These are phyloP conservation scores for Testicularia cyperi DNA, from an alignment of 1,284 basidiomycete genomes.

Conservation along the genomic window DNA sequence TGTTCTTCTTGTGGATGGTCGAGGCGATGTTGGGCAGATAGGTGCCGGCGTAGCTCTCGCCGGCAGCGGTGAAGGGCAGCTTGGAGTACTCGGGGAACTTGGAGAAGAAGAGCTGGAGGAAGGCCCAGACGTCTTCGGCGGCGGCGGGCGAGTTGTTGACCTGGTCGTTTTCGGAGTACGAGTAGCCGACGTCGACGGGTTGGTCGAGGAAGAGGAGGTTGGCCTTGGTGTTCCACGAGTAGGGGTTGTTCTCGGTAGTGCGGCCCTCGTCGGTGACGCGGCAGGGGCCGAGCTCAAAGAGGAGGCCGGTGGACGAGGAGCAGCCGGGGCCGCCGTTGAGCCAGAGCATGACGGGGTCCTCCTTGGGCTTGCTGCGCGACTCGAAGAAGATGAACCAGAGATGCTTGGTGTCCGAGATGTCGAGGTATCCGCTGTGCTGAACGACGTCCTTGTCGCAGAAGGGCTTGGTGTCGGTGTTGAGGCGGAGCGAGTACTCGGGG, in stretches of 20 bases:
- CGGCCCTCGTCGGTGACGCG: conserved; percentile 70
- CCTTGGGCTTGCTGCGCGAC: conserved; percentile 70
- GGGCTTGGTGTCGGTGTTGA: conserved; percentile 57
- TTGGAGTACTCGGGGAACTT: conserved; percentile 57
- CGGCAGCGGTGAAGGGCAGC: conserved; percentile 61
- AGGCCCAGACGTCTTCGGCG: conserved; percentile 82
- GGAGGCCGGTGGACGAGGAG: conserved; percentile 63
- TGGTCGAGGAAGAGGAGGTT: conserved; percentile 79
- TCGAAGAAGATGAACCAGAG: conserved; percentile 90
- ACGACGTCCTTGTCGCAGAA: conserved; percentile 80
- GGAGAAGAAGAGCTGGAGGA: conserved; percentile 81
- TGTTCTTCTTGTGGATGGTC: conserved; percentile 56
- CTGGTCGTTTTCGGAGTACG: conserved; percentile 72
- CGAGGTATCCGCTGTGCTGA: conserved; percentile 80
- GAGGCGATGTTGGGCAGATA: conserved; percentile 56
- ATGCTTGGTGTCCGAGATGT: conserved; percentile 80
- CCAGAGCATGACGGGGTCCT: conserved; percentile 83
- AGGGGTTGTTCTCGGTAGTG: conserved; percentile 72
- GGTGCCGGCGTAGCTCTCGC: conserved; percentile 70
- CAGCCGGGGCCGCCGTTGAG: conserved; percentile 77
- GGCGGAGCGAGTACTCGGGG: conserved; percentile 70
- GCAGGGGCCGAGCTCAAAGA: conserved; percentile 87
- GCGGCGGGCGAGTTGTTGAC: conserved; percentile 74
- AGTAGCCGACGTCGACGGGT: conserved; percentile 77
- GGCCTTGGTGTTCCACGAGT: conserved; percentile 76